A percentile compares a stretch with the other conserved stretches of the same genome.
Conservation (phyloP, 1,284 basidiomycete species). For the Cystobasidium sp. region DNA sequence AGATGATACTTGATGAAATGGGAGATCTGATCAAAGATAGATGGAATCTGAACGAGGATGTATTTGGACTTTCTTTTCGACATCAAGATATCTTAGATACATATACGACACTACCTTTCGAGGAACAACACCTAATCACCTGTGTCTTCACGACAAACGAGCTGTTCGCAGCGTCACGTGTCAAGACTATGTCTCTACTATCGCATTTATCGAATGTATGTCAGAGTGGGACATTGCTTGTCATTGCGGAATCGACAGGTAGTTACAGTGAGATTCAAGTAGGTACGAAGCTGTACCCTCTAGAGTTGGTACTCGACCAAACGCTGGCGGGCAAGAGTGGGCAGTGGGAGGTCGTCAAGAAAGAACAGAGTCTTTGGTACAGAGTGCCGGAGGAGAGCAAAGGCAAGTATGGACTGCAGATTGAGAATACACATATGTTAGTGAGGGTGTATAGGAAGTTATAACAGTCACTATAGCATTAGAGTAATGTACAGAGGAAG, state of each 20-base stretch:
- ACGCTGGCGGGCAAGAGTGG: constrained; percentile 46
- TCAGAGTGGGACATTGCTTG: constrained; percentile 57
- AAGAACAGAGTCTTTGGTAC: constrained; percentile 58
- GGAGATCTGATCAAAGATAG: constrained; percentile 46
- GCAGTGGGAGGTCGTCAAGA: constrained; percentile 53
- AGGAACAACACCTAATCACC: constrained; percentile 55
- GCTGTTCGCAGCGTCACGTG: constrained; percentile 58
- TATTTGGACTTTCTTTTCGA: constrained; percentile 51
- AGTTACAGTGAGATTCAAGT: constrained; percentile 54
- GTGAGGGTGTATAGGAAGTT: constrained; percentile 56
- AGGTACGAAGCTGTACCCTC: constrained; percentile 54
- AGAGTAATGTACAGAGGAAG: neutral
- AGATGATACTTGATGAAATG: constrained; percentile 51
- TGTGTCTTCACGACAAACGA: constrained; percentile 60
- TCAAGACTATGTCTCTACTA: constrained; percentile 57
- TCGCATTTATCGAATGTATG: constrained; percentile 54
- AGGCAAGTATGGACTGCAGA: constrained; percentile 56
- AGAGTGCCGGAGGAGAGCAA: constrained; percentile 55
- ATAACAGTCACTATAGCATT: constrained; percentile 47
- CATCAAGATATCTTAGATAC: constrained; percentile 54
- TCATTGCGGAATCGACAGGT: constrained; percentile 59
- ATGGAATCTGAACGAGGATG: constrained; percentile 52
- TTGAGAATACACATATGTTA: constrained; percentile 60
- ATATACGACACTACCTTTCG: constrained; percentile 20
- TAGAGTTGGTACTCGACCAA: constrained; percentile 55